Percentiles rank a stretch among this genome's conserved stretches.
Evolutionary conservation across 164 flowering plant genomes (phyloP).

Genomic region (Echeveria elegans): DNA sequence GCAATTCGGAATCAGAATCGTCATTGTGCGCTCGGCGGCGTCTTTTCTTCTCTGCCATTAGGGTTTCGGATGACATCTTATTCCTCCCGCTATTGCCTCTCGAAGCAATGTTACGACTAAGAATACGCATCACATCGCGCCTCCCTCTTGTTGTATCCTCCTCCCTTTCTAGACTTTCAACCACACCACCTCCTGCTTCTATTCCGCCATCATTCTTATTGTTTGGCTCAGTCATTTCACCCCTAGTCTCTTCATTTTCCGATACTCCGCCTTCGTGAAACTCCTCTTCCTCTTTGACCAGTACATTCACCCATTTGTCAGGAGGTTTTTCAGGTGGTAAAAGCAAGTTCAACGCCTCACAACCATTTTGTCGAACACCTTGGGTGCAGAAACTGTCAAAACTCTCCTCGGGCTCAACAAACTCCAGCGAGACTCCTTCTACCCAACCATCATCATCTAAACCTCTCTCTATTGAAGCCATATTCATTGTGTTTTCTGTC

Average conservation of each 20-base stretch:
- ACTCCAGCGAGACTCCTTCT: too few relatives aligned
- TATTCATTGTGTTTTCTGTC: too few relatives aligned
- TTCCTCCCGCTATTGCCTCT: conserved; percentile 37
- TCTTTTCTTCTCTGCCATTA: conserved; percentile 61
- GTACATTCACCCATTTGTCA: too few relatives aligned
- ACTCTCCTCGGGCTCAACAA: too few relatives aligned
- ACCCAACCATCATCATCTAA: too few relatives aligned
- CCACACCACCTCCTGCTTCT: too few relatives aligned
- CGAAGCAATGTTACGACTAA: conserved; percentile 44
- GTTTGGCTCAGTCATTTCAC: conserved; percentile 18
- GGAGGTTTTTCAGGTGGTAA: too few relatives aligned
- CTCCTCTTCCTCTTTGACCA: too few relatives aligned
- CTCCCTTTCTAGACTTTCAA: conserved; percentile 14
- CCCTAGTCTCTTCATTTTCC: conserved; percentile 7
- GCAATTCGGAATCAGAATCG: conserved; percentile 26
- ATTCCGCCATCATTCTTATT: conserved; percentile 17
- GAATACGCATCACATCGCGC: conserved; percentile 42
- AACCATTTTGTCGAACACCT: too few relatives aligned
- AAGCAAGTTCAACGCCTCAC: too few relatives aligned
- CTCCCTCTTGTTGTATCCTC: conserved; percentile 31
- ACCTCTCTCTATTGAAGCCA: too few relatives aligned
- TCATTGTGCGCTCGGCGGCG: conserved; percentile 28
- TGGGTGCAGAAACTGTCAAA: too few relatives aligned
- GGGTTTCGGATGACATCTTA: conserved; percentile 25
- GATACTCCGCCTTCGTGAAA: conserved; percentile 11